Base-by-base conservation (phyloP, 371 early-diverging fungal species). In the Mucor ambiguus region DNA sequence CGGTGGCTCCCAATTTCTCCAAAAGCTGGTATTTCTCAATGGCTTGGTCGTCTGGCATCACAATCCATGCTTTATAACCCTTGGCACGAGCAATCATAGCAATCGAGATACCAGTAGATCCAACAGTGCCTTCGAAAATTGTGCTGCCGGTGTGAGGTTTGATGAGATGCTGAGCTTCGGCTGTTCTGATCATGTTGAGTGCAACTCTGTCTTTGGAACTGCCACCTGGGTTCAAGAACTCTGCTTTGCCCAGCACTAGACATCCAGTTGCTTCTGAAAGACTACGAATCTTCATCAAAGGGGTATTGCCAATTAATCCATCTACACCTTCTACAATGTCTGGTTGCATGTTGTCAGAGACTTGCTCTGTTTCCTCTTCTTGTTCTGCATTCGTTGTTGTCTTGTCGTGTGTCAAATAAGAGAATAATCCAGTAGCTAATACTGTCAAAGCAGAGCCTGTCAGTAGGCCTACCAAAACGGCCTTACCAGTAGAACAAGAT, bases 41-140 rank as follows among this genome's bases (percentile, higher is more conserved):
- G 0, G 96, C 95, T 67, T 90, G 90, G 70, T 98, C 98, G 71
- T 95, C 95, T 9, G 98, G 98, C 95, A 98, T 95, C 18, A 96
- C 94, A 60, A 98, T 97, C 82, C 93, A 92, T 68, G 94, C 93
- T 28, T 85, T 83, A 72, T 96, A 96, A 4, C 98, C 97, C 55
- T 85, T 88, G 1, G 96, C 94, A 12, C 88, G 85, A 18, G 92
- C 90, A 28, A 96, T 87, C 85, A 90, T 88, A 9, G 94, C 93
- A 38, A 95, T 81, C 0, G 93, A 92, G 20, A 95, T 93, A 12
- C 96, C 93, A 2, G 93, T 92, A 5, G 93, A 90, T 22, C 95
- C 91, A 12, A 96, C 95, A 0, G 98, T 98, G 20, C 98, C 98
- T 68, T 98, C 98, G 74, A 94, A 95, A 18, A 98, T 80, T 1